Evolutionary conservation across 371 early-diverging fungal genomes (phyloP).

Genomic region (Mortierella sp.): DNA sequence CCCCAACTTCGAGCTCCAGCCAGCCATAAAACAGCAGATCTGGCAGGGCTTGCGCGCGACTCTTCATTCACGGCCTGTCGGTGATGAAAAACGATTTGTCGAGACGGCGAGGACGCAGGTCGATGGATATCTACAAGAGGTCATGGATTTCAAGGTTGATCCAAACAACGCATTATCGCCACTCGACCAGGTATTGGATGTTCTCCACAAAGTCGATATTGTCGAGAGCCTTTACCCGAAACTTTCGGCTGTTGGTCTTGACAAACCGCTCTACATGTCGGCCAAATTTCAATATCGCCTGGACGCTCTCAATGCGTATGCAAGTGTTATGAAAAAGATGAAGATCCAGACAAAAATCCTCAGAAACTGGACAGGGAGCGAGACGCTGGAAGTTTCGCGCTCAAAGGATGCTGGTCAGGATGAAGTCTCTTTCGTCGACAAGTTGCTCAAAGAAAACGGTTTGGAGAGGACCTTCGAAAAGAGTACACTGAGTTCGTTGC

Average conservation of each 20-base stretch:
- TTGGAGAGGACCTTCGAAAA: constrained; percentile 85
- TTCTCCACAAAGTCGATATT: constrained; percentile 80
- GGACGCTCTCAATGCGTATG: constrained; percentile 84
- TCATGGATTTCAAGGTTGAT: constrained; percentile 74
- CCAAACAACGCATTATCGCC: constrained; percentile 58
- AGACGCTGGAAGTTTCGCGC: constrained; percentile 74
- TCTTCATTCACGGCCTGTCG: constrained; percentile 70
- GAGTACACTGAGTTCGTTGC: constrained; percentile 73
- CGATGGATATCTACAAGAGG: constrained; percentile 71
- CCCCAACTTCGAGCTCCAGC: constrained; percentile 63
- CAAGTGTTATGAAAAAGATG: constrained; percentile 78
- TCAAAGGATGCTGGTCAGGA: constrained; percentile 48
- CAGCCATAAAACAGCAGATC: constrained; percentile 70
- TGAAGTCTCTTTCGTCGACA: constrained; percentile 85
- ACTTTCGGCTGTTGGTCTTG: constrained; percentile 70
- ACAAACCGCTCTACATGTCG: constrained; percentile 80
- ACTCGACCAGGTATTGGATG: constrained; percentile 73
- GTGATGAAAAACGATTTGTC: constrained; percentile 76
- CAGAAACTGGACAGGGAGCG: constrained; percentile 87
- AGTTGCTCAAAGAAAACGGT: constrained; percentile 86
- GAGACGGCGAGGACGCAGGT: constrained; percentile 77
- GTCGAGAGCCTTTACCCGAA: constrained; percentile 86
- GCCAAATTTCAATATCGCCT: constrained; percentile 76
- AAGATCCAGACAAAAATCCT: constrained; percentile 81
- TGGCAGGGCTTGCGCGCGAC: constrained; percentile 84